phyloP scores from a whole-genome alignment of 805 yeast species.

The Torulaspora franciscae region DNA sequence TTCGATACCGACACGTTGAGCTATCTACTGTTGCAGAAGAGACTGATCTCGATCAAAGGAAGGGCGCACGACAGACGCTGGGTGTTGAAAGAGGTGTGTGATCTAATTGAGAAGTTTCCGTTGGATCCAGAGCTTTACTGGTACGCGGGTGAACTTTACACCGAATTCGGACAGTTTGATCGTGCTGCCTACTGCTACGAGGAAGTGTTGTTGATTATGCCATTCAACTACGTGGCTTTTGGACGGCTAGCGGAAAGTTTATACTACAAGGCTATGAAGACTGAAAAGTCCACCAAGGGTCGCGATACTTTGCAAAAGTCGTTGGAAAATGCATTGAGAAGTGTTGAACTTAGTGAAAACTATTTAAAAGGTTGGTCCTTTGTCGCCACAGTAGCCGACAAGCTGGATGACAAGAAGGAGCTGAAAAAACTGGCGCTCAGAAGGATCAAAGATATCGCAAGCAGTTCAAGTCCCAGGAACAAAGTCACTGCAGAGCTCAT shows the following conservation, averaged over 20 bases:
- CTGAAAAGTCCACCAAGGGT: conserved; percentile 8
- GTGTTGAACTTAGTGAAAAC: conserved; percentile 71
- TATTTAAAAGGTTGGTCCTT: conserved; percentile 76
- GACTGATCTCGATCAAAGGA: conserved; percentile 25
- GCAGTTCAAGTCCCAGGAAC: conserved; percentile 34
- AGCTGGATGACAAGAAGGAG: conserved; percentile 27
- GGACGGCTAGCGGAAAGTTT: conserved; percentile 26
- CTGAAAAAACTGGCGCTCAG: conserved; percentile 38
- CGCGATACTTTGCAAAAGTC: conserved; percentile 19
- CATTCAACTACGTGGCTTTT: conserved; percentile 41
- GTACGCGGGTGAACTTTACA: conserved; percentile 67
- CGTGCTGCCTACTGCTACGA: conserved; percentile 63
- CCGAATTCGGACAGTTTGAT: conserved; percentile 53
- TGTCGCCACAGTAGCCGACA: conserved; percentile 39
- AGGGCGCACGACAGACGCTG: conserved; percentile 16
- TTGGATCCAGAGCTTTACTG: conserved; percentile 74
- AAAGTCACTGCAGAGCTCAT: conserved; percentile 38
- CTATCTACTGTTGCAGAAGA: conserved; percentile 30
- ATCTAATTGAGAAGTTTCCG: conserved; percentile 43
- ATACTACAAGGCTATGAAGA: conserved; percentile 22
- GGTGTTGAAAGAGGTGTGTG: conserved; percentile 17
- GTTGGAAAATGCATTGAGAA: conserved; percentile 53
- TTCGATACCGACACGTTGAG: conserved; percentile 38
- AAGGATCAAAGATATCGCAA: conserved; percentile 37
- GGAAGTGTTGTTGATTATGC: conserved; percentile 64